Base-by-base conservation (phyloP, 75 land plant genomes). In the Picea sitchensis region DNA sequence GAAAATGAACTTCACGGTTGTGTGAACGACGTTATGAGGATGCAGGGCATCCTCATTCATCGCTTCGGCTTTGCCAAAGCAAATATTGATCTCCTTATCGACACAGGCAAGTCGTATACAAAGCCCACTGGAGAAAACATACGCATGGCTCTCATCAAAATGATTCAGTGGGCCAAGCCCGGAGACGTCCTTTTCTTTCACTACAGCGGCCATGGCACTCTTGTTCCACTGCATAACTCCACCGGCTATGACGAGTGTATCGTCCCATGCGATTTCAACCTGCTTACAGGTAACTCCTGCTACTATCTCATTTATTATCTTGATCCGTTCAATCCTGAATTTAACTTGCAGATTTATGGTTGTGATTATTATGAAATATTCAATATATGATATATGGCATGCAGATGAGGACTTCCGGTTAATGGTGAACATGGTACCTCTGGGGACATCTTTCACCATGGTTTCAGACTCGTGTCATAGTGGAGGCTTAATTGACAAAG, bases 401-500 rank as follows among this genome's bases (percentile, higher is more conserved):
- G 81, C 89, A 94, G 98, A 91, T 83, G 93, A 92, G 69, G 97
- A 94, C 74, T 86, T 94, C 75, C 81, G 95, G 61, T 83, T 82
- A 0, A 79, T 92, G 0, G 93, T 94, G 13, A 84, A 92, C 72
- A 34, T 83, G 41, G 84, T 94, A 0, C 95, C 95, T 4, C 73
- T 79, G 23, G 95, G 92, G 12, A 88, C 85, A 72, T 75, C 81
- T 8, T 61, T 96, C 60, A 96, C 99, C 1, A 84, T 96, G 67
- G 88, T 96, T 5, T 92, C 99, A 1, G 99, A 94, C 73, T 96
- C 98, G 0, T 93, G 93, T 78, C 93, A 91, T 65, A 93, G 93
- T 34, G 95, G 95, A 13, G 95, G 95, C 21, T 84, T 93, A 32
- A 87, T 93, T 57, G 91, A 93, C 86, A 84, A 89, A 30, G 88